Conservation (phyloP, 495 filamentous ascomycete genomes). For the Hypoxylon perforatum region DNA sequence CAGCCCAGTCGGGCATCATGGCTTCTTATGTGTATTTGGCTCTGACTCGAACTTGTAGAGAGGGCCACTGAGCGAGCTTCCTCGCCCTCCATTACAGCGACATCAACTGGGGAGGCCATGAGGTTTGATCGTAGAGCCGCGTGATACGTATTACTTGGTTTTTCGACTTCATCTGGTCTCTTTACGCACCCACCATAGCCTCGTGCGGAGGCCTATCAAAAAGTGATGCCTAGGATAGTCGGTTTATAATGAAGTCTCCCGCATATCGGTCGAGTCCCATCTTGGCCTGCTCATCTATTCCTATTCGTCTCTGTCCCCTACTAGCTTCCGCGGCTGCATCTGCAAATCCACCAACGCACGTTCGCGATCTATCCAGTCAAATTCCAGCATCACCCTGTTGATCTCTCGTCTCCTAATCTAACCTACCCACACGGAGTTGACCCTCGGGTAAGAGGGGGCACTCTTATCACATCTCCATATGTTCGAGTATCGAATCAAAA, state of each 20-base stretch:
- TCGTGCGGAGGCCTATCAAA: constrained; percentile 36
- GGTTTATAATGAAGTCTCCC: constrained; percentile 37
- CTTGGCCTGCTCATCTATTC: constrained; percentile 33
- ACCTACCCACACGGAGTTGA: constrained; percentile 13
- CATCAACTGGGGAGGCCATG: constrained; percentile 30
- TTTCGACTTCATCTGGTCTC: constrained; percentile 29
- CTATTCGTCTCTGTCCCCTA: constrained; percentile 30
- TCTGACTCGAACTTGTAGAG: constrained; percentile 3
- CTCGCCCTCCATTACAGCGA: constrained; percentile 16
- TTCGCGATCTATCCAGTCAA: constrained; percentile 23
- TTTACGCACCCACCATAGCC: constrained; percentile 30
- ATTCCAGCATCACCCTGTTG: constrained; percentile 1
- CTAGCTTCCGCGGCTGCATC: constrained; percentile 42
- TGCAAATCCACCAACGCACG: constrained; percentile 25
- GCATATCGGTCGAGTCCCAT: constrained; percentile 25
- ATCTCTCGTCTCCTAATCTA: constrained; percentile 19
- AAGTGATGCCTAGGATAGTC: constrained; percentile 19
- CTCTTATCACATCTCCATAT: constrained; percentile 26
- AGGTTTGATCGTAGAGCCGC: constrained; percentile 24
- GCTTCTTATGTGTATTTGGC: constrained; percentile 9
- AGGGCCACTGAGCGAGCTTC: neutral
- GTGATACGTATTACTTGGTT: constrained; percentile 28
- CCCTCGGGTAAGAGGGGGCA: constrained; percentile 20
- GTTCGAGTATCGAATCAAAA: constrained; percentile 38
- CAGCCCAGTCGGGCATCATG: constrained; percentile 7